A percentile compares a stretch with the other conserved stretches of the same genome.
Conservation (phyloP, 2,329 filamentous ascomycete species). For the Neofusicoccum cordaticola region DNA sequence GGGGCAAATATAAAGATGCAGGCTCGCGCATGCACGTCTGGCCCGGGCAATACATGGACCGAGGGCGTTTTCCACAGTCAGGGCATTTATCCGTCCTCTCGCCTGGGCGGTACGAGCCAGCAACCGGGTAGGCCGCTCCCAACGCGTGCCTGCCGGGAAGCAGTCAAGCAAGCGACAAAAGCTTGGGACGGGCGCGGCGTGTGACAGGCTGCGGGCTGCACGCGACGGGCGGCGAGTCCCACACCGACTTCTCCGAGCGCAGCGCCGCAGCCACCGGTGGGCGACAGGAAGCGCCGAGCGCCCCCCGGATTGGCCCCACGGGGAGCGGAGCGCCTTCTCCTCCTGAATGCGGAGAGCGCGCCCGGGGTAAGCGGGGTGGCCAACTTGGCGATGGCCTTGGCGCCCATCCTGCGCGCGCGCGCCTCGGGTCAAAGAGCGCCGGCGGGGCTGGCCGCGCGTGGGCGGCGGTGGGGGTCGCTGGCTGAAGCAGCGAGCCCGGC, state of each 20-base stretch:
- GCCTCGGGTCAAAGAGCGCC: conserved; percentile 9
- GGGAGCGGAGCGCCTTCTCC: background rate
- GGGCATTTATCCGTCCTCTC: conserved; percentile 6
- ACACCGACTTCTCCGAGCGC: background rate
- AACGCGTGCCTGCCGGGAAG: background rate
- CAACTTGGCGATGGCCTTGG: background rate
- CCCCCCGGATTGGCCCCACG: conserved; percentile 15
- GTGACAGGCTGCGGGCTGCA: background rate
- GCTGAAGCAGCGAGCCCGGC: background rate
- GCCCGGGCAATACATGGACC: conserved; percentile 1
- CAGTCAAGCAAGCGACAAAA: background rate
- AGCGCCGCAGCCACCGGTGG: conserved; percentile 5
- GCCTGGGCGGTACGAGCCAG: background rate
- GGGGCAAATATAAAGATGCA: conserved; percentile 5
- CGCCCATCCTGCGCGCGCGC: background rate
- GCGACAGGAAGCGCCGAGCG: background rate
- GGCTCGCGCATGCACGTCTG: background rate
- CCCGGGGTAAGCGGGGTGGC: conserved; percentile 1
- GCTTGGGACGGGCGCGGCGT: background rate
- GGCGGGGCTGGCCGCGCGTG: conserved; percentile 12
- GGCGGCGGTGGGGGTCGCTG: background rate
- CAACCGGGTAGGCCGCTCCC: background rate
- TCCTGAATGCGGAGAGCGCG: conserved; percentile 1
- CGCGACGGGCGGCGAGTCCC: background rate
- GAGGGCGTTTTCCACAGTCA: background rate